Conservation (phyloP, 1,284 basidiomycete genomes). For the Gastroboletus turbinatus region DNA sequence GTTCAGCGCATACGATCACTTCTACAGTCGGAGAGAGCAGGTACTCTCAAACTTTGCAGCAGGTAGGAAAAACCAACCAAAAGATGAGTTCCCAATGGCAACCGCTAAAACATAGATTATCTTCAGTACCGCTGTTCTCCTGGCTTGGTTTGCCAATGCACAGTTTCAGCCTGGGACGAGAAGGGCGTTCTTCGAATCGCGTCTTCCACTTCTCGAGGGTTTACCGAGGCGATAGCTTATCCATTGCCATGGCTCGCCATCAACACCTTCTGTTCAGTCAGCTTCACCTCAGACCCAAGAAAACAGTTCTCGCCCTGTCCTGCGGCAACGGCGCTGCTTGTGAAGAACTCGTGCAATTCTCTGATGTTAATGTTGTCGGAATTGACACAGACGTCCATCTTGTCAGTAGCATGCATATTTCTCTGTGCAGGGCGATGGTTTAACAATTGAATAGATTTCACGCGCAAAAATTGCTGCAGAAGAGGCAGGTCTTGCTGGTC, state of each 20-base stretch:
- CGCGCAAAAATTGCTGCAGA: slow-evolving; percentile 1
- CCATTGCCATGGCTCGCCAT: slow-evolving; percentile 13
- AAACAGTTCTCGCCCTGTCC: slow-evolving; percentile 13
- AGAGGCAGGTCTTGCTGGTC: slow-evolving; percentile 4
- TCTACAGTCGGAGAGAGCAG: not conserved
- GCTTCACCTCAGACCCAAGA: slow-evolving; percentile 8
- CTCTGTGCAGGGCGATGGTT: not conserved
- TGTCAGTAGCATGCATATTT: not conserved
- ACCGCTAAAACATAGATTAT: not conserved
- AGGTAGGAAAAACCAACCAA: not conserved
- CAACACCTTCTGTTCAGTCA: slow-evolving; percentile 14
- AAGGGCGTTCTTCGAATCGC: slow-evolving; percentile 22
- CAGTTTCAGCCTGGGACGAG: slow-evolving; percentile 20
- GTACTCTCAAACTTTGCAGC: not conserved
- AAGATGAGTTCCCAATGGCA: not conserved
- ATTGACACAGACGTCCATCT: slow-evolving; percentile 9
- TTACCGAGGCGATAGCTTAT: slow-evolving; percentile 7
- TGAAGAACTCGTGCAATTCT: slow-evolving; percentile 13
- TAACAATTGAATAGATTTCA: slow-evolving; percentile 2
- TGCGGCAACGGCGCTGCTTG: slow-evolving; percentile 10
- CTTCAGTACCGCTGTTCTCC: not conserved
- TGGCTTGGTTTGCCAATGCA: not conserved
- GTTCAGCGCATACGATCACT: not conserved
- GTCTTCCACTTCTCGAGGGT: slow-evolving; percentile 17
- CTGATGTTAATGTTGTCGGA: slow-evolving; percentile 12